phyloP scores from a whole-genome alignment of 495 filamentous ascomycete genomes.

The Tetracladium marchalianum region DNA sequence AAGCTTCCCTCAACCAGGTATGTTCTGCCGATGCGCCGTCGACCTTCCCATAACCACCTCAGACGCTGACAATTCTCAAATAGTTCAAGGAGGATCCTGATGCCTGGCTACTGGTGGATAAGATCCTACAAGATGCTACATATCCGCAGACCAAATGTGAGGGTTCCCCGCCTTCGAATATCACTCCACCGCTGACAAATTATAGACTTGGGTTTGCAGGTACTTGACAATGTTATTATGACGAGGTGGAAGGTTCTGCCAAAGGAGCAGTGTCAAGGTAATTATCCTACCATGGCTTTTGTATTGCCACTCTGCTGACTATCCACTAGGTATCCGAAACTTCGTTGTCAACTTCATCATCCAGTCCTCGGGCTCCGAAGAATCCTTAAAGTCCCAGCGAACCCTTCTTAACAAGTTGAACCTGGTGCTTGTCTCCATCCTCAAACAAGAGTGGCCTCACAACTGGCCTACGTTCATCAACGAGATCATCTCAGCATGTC shows the following conservation, averaged over 20 bases:
- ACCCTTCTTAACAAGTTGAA: conserved; percentile 96
- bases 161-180: conserved; percentile 22
- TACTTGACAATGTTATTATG: conserved; percentile 96
- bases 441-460: conserved; percentile 99
- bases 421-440: conserved; percentile 87
- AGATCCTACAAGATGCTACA: conserved; percentile 80
- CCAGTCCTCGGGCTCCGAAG: conserved; percentile 78
- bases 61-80: conserved; percentile 20
- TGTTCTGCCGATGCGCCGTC: conserved; percentile 16
- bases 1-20: conserved; percentile 90
- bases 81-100: conserved; percentile 99
- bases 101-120: conserved; percentile 93
- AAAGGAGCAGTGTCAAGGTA: conserved; percentile 75
- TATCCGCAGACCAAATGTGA: conserved; percentile 95
- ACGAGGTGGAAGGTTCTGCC: conserved; percentile 98
- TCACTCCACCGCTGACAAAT: conserved; percentile 33
- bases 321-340: conserved; percentile 70
- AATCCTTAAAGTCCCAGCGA: conserved; percentile 67
- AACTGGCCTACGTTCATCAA: conserved; percentile 99
- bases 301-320: conserved; percentile 17
- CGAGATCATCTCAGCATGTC: conserved; percentile 94
- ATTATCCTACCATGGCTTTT: neutral
- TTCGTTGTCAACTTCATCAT: conserved; percentile 98
- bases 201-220: conserved; percentile 84
- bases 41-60: neutral